phyloP scores from a whole-genome alignment of 371 early-diverging fungal genomes.

The Rhizomucor pusillus region DNA sequence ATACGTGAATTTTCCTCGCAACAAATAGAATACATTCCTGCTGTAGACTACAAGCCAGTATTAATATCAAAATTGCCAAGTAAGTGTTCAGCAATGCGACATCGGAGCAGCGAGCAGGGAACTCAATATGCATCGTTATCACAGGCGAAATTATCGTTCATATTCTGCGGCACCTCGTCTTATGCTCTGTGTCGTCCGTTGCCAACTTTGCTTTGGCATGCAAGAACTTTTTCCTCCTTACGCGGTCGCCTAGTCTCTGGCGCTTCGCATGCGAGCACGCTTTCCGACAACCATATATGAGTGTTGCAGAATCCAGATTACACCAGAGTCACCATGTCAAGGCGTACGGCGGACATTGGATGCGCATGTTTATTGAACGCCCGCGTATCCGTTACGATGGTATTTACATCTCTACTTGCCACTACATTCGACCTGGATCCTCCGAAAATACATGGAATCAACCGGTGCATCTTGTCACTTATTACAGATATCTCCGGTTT shows the following conservation, averaged over 20 bases:
- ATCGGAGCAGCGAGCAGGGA: too few relatives aligned
- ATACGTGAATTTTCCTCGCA: slow-evolving; percentile 23
- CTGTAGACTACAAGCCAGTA: slow-evolving; percentile 38
- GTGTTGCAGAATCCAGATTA: slow-evolving; percentile 17
- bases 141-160: slow-evolving; percentile 35
- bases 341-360: slow-evolving; percentile 37
- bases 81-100: slow-evolving; percentile 9
- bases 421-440: slow-evolving; percentile 55
- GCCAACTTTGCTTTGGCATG: slow-evolving; percentile 52
- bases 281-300: slow-evolving; percentile 33
- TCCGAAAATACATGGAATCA: slow-evolving; percentile 55
- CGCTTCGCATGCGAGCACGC: slow-evolving; percentile 50
- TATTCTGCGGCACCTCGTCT: slow-evolving; percentile 33
- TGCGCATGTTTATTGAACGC: slow-evolving; percentile 58
- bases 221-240: slow-evolving; percentile 51
- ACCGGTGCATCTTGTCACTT: slow-evolving; percentile 68
- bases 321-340: slow-evolving; percentile 22
- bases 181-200: slow-evolving; percentile 44
- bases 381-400: slow-evolving; percentile 71
- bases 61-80: slow-evolving; percentile 38
- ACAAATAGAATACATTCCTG: slow-evolving; percentile 24
- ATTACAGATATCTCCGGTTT: slow-evolving; percentile 69
- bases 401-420: slow-evolving; percentile 64
- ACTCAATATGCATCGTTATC: background rate
- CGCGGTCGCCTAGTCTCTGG: slow-evolving; percentile 55